Percentiles rank a stretch among this genome's conserved stretches.
Conservation (phyloP, 495 filamentous ascomycete genomes). For the Immersiella caudata region DNA sequence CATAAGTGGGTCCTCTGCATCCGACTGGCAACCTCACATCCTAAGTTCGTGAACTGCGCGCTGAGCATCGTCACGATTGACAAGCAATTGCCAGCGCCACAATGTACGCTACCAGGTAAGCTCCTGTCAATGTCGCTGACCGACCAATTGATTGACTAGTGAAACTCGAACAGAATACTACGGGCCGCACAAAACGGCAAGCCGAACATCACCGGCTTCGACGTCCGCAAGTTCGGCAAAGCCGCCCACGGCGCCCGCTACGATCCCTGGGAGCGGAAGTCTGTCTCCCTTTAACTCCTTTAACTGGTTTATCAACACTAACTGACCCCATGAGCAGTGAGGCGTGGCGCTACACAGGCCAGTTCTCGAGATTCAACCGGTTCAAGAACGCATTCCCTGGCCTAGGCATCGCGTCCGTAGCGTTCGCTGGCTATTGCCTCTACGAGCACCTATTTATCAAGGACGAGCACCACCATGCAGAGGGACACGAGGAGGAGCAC, state of each 20-base stretch:
- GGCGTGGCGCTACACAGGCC: constrained; percentile 88
- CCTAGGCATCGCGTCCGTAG: constrained; percentile 85
- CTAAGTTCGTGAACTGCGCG: constrained; percentile 3
- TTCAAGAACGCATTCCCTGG: constrained; percentile 86
- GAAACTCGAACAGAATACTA: constrained; percentile 39
- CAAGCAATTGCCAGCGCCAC: constrained; percentile 34
- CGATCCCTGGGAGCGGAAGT: constrained; percentile 89
- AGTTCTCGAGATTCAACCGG: constrained; percentile 84
- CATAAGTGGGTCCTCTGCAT: constrained; percentile 4
- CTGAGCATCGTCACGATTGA: constrained; percentile 21
- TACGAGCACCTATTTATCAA: constrained; percentile 87
- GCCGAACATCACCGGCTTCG: constrained; percentile 83
- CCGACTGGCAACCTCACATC: constrained; percentile 15
- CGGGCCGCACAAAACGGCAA: constrained; percentile 43
- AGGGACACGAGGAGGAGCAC: constrained; percentile 42
- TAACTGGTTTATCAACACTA: constrained; percentile 14
- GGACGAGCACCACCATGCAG: constrained; percentile 66
- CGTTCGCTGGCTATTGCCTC: constrained; percentile 84
- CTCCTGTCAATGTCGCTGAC: neutral
- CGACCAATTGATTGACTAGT: neutral
- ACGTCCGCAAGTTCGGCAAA: constrained; percentile 69
- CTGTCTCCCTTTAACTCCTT: constrained; percentile 29
- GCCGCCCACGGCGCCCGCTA: constrained; percentile 66
- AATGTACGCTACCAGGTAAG: constrained; percentile 52
- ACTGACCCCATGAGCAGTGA: constrained; percentile 60